A percentile compares a stretch with the other conserved stretches of the same genome.
Conservation (phyloP, 2,329 filamentous ascomycete genomes). For the Whalleya microplaca region DNA sequence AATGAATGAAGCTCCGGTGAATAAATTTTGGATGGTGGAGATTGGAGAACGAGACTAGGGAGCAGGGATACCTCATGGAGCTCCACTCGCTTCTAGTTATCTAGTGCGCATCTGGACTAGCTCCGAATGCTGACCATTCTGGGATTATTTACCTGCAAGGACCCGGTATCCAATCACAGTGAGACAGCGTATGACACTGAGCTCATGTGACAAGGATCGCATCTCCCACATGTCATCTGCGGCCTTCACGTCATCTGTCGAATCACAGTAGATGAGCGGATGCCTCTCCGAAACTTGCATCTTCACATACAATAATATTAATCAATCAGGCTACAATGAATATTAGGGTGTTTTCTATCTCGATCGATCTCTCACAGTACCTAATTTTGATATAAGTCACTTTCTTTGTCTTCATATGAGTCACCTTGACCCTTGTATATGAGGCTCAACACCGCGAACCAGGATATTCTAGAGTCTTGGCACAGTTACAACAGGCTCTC, state of each 20-base stretch:
- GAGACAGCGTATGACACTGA: constrained; percentile 5
- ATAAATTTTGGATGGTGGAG: constrained; percentile 7
- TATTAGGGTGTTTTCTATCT: constrained; percentile 1
- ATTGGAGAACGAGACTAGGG: constrained; percentile 9
- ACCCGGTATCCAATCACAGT: not conserved
- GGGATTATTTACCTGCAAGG: not conserved
- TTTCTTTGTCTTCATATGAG: constrained; percentile 9
- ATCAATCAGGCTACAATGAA: not conserved
- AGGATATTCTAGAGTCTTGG: constrained; percentile 15
- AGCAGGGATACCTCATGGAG: no score
- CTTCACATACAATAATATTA: constrained; percentile 4
- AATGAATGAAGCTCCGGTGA: constrained; percentile 1
- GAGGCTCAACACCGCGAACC: constrained; percentile 4
- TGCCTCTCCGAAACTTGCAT: constrained; percentile 5
- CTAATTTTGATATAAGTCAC: not conserved
- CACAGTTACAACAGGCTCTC: constrained; percentile 17
- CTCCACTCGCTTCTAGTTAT: no score
- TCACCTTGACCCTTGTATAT: constrained; percentile 14
- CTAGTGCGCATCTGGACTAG: not conserved
- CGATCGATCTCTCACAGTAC: not conserved
- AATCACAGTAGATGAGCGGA: constrained; percentile 7
- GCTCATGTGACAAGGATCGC: constrained; percentile 11
- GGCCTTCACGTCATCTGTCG: constrained; percentile 11
- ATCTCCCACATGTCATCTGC: constrained; percentile 23
- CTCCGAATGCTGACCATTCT: not conserved